phyloP scores from a whole-genome alignment of 805 yeast species.

The Candida glaebosa region DNA sequence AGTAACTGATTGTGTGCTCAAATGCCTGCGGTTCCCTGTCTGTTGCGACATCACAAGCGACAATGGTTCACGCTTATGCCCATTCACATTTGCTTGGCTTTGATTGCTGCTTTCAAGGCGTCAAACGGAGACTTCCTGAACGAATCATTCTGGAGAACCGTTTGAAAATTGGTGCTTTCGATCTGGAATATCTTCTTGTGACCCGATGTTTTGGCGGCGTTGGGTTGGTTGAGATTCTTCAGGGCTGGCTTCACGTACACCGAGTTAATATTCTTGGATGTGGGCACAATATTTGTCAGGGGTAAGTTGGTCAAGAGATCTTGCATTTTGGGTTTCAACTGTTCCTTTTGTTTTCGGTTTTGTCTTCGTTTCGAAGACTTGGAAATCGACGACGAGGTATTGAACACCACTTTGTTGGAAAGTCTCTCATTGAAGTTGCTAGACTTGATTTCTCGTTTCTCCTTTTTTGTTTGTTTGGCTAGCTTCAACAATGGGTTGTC shows the following conservation, averaged over 20 bases:
- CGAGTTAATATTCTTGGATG: constrained; percentile 5
- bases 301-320: constrained; percentile 57
- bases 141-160: constrained; percentile 49
- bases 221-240: constrained; percentile 44
- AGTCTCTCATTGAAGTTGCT: constrained; percentile 32
- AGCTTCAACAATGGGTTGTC: constrained; percentile 52
- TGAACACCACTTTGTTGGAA: constrained; percentile 24
- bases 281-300: constrained; percentile 13
- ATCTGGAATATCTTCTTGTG: constrained; percentile 49
- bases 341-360: constrained; percentile 56
- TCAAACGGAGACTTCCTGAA: constrained; percentile 63
- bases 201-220: constrained; percentile 39
- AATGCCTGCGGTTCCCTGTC: too few relatives aligned
- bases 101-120: constrained; percentile 57
- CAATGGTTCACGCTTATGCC: too few relatives aligned
- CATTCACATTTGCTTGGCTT: constrained; percentile 13
- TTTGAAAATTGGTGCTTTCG: constrained; percentile 58
- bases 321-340: constrained; percentile 62
- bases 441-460: constrained; percentile 42
- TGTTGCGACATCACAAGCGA: too few relatives aligned
- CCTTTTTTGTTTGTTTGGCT: constrained; percentile 50
- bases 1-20: too few relatives aligned
- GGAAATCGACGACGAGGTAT: constrained; percentile 48
- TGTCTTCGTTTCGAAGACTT: constrained; percentile 66
- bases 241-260: constrained; percentile 20